Percentiles rank a stretch among this genome's conserved stretches.
These are phyloP conservation scores for Trichomonas vaginalis DNA, from an alignment of 208 protist genomes.

Conservation along the genomic window DNA sequence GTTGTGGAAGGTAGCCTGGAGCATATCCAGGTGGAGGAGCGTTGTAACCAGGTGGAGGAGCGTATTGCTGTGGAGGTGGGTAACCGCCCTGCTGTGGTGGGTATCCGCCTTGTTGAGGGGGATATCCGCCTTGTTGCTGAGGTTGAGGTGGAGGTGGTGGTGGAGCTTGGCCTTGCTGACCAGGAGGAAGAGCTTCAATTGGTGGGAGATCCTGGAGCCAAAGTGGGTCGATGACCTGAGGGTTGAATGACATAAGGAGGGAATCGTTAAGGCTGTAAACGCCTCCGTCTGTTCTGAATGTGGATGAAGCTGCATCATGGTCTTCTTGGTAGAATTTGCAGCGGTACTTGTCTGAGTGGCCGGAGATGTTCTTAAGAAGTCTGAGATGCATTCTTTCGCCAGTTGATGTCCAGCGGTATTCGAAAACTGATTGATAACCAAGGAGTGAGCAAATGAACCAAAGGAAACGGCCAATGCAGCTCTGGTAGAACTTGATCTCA, in stretches of 20 bases:
- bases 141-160: no score
- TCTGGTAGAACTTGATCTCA: background rate
- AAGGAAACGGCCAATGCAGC: background rate
- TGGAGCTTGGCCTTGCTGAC: no score
- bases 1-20: no score
- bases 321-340: background rate
- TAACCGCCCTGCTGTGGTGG: no score
- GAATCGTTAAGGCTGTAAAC: background rate
- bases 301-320: background rate
- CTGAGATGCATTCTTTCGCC: background rate
- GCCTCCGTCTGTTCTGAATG: background rate
- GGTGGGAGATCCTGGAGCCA: no score
- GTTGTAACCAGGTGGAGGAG: no score
- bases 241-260: background rate
- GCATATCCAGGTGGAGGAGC: no score
- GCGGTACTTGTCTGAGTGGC: background rate
- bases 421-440: background rate
- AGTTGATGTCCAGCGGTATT: background rate
- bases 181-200: no score
- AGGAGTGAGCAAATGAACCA: background rate
- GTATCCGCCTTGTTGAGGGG: no score
- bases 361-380: background rate
- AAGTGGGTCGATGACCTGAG: background rate
- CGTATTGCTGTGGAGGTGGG: no score
- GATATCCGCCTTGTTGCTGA: no score